These are phyloP conservation scores for Phytophthora brassicae DNA, from an alignment of 352 stramenopile genomes.

Conservation along the genomic window DNA sequence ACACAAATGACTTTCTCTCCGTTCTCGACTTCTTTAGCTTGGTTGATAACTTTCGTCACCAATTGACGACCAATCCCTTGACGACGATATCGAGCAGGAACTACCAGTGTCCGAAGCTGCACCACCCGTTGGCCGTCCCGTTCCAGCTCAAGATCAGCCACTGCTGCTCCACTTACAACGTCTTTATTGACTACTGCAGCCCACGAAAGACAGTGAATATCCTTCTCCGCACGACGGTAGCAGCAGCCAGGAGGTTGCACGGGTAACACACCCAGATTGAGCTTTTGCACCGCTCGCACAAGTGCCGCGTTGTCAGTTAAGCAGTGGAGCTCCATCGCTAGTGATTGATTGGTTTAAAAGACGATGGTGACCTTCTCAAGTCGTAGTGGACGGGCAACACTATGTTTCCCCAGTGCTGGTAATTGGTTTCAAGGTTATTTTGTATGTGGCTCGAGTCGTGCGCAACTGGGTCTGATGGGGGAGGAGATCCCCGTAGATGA, in stretches of 20 bases:
- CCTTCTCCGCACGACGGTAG: slow-evolving; percentile 62
- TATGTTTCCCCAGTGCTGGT: slow-evolving; percentile 59
- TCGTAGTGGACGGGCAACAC: slow-evolving; percentile 39
- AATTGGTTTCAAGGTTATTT: slow-evolving; percentile 77
- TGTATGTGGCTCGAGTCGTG: slow-evolving; percentile 32
- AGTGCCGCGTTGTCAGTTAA: slow-evolving; percentile 47
- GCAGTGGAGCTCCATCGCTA: slow-evolving; percentile 39
- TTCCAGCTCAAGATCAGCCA: slow-evolving; percentile 45
- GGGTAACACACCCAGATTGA: slow-evolving; percentile 69
- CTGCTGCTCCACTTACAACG: slow-evolving; percentile 30
- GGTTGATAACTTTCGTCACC: slow-evolving; percentile 41
- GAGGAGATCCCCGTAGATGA: slow-evolving; percentile 66
- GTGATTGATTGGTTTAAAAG: slow-evolving; percentile 16
- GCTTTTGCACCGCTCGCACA: slow-evolving; percentile 53
- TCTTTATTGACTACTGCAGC: slow-evolving; percentile 23
- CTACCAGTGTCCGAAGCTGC: slow-evolving; percentile 50
- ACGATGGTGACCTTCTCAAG: slow-evolving; percentile 33
- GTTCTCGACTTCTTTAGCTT: slow-evolving; percentile 19
- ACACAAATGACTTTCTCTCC: slow-evolving; percentile 24
- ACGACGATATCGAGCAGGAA: slow-evolving; percentile 34
- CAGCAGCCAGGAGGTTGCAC: slow-evolving; percentile 63
- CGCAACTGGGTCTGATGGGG: slow-evolving; percentile 59
- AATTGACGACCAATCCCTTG: slow-evolving; percentile 43
- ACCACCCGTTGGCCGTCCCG: slow-evolving; percentile 27
- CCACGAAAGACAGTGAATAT: slow-evolving; percentile 48